These are phyloP conservation scores for Arthrobotrys sinensis DNA, from an alignment of 2,329 filamentous ascomycete genomes.

Conservation along the genomic window DNA sequence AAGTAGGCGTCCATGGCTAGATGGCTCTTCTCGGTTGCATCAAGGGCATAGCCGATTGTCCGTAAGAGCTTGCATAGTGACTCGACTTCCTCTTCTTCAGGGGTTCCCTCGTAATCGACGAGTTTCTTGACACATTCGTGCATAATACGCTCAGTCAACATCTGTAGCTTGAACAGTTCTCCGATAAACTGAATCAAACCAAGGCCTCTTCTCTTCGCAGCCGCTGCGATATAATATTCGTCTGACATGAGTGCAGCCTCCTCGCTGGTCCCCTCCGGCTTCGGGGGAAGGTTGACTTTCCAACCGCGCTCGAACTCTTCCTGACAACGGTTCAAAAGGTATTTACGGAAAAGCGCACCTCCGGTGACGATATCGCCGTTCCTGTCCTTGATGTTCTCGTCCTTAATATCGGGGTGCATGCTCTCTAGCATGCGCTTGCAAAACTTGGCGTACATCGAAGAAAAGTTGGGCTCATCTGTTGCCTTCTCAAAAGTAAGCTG, in stretches of 20 bases:
- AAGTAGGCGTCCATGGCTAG: constrained; percentile 96
- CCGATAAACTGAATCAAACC: constrained; percentile 99
- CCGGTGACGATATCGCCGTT: constrained; percentile 88
- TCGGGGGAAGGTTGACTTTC: constrained; percentile 86
- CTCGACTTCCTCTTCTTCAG: constrained; percentile 96
- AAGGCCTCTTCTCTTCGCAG: constrained; percentile 95
- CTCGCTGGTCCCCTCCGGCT: constrained; percentile 79
- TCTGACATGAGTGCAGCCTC: constrained; percentile 87
- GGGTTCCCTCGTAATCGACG: constrained; percentile 92
- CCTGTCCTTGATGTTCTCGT: constrained; percentile 95
- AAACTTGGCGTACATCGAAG: constrained; percentile 98
- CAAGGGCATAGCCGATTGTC: constrained; percentile 91
- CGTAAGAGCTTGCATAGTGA: constrained; percentile 92
- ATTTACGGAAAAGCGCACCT: constrained; percentile 96
- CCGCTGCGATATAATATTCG: constrained; percentile 94
- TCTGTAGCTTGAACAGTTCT: constrained; percentile 97
- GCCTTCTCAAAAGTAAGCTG: constrained; percentile 99
- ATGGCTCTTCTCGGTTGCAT: constrained; percentile 84
- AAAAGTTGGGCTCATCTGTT: constrained; percentile 98
- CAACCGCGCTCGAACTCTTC: constrained; percentile 99
- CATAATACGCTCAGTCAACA: constrained; percentile 99
- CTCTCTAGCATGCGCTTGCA: constrained; percentile 96
- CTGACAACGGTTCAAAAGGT: constrained; percentile 97
- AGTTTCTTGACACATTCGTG: constrained; percentile 98
- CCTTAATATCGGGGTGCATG: constrained; percentile 94